Percentiles rank a stretch among this genome's conserved stretches.
These are phyloP conservation scores for Trichoderma asperellum DNA, from an alignment of 2,329 filamentous ascomycete genomes.

Conservation along the genomic window DNA sequence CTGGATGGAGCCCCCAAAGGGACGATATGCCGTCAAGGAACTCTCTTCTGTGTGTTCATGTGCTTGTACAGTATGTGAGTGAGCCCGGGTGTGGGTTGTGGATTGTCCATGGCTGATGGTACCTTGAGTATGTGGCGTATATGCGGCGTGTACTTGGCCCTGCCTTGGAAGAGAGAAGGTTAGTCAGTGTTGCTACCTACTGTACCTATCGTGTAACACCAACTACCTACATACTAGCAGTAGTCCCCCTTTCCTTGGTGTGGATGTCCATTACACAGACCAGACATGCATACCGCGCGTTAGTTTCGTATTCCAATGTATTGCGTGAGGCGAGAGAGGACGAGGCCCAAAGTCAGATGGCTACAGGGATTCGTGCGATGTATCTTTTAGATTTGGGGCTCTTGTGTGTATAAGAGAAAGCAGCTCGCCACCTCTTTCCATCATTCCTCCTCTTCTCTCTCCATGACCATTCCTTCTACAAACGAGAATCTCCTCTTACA, in stretches of 20 bases:
- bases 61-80: neutral
- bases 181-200: too few species aligned
- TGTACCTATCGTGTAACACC: neutral
- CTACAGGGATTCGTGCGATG: neutral
- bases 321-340: neutral
- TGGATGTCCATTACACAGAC: too few species aligned
- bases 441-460: neutral
- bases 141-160: neutral
- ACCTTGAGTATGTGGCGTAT: neutral
- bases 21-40: neutral
- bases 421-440: neutral
- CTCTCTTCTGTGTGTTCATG: neutral
- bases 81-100: neutral
- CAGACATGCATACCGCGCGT: neutral
- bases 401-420: slow-evolving; percentile 24
- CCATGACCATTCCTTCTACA: neutral
- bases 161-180: neutral
- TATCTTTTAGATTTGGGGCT: neutral
- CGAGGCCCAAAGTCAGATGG: neutral
- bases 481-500: neutral
- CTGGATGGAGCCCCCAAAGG: neutral
- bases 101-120: neutral
- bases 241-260: neutral
- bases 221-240: neutral
- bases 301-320: neutral